Evolutionary conservation across 2,329 filamentous ascomycete genomes (phyloP).

Genomic region (Biscogniauxia sp.): DNA sequence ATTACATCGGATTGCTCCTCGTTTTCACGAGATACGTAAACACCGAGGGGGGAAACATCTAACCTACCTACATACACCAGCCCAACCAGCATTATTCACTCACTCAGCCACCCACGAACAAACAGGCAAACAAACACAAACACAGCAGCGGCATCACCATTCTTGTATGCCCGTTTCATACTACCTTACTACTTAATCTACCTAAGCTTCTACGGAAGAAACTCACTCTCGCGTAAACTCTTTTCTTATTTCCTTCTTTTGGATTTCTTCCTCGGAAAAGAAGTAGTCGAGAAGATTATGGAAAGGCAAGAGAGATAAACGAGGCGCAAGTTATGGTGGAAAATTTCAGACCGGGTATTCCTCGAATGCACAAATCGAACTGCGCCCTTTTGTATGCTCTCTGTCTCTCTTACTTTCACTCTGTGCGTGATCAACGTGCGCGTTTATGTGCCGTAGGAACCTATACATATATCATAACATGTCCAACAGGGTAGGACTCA

Average conservation of each 20-base stretch:
- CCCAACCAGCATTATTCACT: too few species aligned
- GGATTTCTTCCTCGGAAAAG: too few species aligned
- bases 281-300: too few species aligned
- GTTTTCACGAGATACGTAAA: too few species aligned
- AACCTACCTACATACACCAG: too few species aligned
- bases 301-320: neutral
- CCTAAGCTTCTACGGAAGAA: constrained; percentile 8
- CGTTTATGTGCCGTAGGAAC: neutral
- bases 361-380: neutral
- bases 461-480: neutral
- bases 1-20: too few species aligned
- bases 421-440: neutral
- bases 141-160: neutral
- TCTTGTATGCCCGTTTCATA: neutral
- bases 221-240: neutral
- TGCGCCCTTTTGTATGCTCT: neutral
- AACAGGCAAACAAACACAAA: neutral
- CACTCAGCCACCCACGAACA: too few species aligned
- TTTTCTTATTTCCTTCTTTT: neutral
- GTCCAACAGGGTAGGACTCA: neutral
- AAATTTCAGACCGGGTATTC: neutral
- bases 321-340: neutral
- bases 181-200: constrained; percentile 9
- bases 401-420: neutral
- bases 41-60: neutral